phyloP scores from a whole-genome alignment of 2,329 filamentous ascomycete species.

The Hypoxylon sp. region DNA sequence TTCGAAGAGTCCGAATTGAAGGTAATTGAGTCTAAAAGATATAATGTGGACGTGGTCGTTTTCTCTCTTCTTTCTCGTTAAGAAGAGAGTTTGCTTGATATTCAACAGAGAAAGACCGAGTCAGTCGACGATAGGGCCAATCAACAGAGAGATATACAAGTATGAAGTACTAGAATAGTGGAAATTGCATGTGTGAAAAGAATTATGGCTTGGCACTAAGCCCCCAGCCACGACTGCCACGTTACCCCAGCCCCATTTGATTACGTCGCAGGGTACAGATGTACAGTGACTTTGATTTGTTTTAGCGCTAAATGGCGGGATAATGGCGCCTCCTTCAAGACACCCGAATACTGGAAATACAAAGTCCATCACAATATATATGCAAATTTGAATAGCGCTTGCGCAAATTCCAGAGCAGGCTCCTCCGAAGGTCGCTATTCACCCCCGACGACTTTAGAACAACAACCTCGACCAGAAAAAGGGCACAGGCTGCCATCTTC shows the following conservation, averaged over 20 bases:
- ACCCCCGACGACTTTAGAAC: background rate
- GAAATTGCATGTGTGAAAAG: conserved; percentile 7
- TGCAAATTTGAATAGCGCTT: conserved; percentile 27
- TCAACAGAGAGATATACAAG: background rate
- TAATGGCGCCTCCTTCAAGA: conserved; percentile 41
- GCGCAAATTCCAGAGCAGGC: conserved; percentile 26
- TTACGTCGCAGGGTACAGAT: conserved; percentile 51
- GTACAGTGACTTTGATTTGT: conserved; percentile 23
- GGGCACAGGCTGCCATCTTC: conserved; percentile 8
- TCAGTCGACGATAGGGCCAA: conserved; percentile 4
- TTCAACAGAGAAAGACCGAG: conserved; percentile 4
- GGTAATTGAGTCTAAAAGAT: too few species aligned
- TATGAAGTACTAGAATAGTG: conserved; percentile 18
- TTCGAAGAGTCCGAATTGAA: too few species aligned
- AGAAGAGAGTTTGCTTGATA: background rate
- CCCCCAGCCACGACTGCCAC: conserved; percentile 42
- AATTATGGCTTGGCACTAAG: conserved; percentile 21
- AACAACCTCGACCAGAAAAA: background rate
- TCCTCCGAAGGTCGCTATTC: conserved; percentile 17
- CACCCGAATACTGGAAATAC: conserved; percentile 26
- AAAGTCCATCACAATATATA: conserved; percentile 37
- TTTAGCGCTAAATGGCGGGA: conserved; percentile 42
- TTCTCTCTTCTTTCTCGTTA: background rate
- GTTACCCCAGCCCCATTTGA: conserved; percentile 51
- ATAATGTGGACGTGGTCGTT: background rate